Evolutionary conservation across 108 stramenopile genomes (phyloP).

Genomic region (Parietichytrium sp.): DNA sequence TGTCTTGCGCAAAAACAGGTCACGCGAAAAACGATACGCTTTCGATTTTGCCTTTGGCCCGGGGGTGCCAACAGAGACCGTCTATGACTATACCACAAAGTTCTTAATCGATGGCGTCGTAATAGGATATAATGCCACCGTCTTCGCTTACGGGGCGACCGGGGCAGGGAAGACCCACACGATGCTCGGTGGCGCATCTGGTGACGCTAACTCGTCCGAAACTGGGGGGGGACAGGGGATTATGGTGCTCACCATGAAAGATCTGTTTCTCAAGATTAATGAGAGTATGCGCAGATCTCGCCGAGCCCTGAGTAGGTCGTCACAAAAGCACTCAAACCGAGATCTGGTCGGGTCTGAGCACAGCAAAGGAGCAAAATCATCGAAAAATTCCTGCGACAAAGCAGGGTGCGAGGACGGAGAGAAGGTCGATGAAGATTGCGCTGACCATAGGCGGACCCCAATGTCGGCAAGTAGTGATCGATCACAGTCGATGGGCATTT

Average conservation of each 20-base stretch:
- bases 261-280: conserved; percentile 49
- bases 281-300: too few species aligned
- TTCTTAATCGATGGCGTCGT: conserved; percentile 52
- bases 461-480: too few species aligned
- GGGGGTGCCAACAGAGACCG: background rate
- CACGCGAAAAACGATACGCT: conserved; percentile 59
- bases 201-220: background rate
- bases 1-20: conserved; percentile 47
- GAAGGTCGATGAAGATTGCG: too few species aligned
- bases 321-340: too few species aligned
- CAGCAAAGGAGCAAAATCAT: too few species aligned
- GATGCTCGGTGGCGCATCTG: conserved; percentile 52
- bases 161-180: conserved; percentile 65
- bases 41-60: conserved; percentile 57
- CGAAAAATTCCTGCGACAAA: too few species aligned
- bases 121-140: conserved; percentile 56
- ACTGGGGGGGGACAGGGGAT: conserved; percentile 50
- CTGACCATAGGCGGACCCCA: too few species aligned
- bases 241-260: conserved; percentile 56
- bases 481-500: too few species aligned
- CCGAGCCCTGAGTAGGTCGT: too few species aligned
- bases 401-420: too few species aligned
- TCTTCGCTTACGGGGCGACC: conserved; percentile 59
- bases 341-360: too few species aligned
- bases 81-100: conserved; percentile 51